These are phyloP conservation scores for Trichoderma simmonsii DNA, from an alignment of 2,329 filamentous ascomycete genomes.

Conservation along the genomic window DNA sequence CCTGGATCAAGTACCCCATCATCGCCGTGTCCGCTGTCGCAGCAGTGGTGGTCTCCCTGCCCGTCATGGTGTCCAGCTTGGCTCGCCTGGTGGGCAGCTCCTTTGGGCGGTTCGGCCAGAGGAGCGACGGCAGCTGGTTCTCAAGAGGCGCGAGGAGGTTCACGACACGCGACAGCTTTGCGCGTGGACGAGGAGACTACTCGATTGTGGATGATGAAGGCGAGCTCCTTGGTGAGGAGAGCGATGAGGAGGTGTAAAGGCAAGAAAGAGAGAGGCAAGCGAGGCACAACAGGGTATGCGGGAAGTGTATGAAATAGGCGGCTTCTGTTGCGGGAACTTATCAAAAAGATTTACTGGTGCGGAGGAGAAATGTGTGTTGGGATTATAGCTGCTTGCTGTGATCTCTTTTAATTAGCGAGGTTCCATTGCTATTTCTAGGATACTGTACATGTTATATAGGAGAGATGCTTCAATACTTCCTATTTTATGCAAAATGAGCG, in stretches of 20 bases:
- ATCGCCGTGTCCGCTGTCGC: constrained; percentile 64
- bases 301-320: neutral
- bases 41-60: constrained; percentile 59
- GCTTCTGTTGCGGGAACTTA: constrained; percentile 9
- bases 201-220: constrained; percentile 87
- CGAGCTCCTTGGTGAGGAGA: constrained; percentile 88
- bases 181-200: constrained; percentile 83
- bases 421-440: neutral
- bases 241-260: constrained; percentile 72
- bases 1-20: constrained; percentile 80
- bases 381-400: constrained; percentile 5
- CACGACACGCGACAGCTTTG: constrained; percentile 85
- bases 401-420: neutral
- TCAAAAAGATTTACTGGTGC: neutral
- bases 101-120: constrained; percentile 49
- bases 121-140: constrained; percentile 49
- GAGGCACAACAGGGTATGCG: neutral
- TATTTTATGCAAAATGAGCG: neutral
- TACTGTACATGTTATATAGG: constrained; percentile 1
- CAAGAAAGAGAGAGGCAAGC: neutral
- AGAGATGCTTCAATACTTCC: neutral
- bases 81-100: constrained; percentile 63
- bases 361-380: neutral
- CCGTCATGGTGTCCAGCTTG: constrained; percentile 67
- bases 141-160: constrained; percentile 66